Evolutionary conservation across 1,284 basidiomycete species (phyloP), one percentile per base, ranked within the genome.

Genomic region (Cutaneotrichosporon cavernicola): DNA sequence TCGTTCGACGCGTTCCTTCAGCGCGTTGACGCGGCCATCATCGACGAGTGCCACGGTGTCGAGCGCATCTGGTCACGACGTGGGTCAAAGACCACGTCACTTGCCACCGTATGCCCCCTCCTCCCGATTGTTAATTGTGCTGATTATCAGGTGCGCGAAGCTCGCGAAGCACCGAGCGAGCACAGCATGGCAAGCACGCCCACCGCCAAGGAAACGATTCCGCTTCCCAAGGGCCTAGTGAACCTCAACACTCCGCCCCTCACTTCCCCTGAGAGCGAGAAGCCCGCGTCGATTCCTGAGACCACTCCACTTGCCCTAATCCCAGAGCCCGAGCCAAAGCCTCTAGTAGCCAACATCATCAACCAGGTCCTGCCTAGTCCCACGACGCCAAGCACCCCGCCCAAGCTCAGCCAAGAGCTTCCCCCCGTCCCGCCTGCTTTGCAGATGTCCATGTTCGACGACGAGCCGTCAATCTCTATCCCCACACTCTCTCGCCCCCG

Each of bases 21-120:
- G 18, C 52, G 52, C 1, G 47, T 64, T 34, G 62, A 64, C 53
- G 46, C 43, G 14, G 52, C 58, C 6, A 60, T 64, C 32, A 50
- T 64, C n/a, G 62, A 64, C 53, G 62, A 60, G 53, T 64, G 62
- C 53, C 52, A 53, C 13, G 62, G 62, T 2, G 49, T 43, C 4
- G 40, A 60, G 36, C 21, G 57, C 16, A 36, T 56, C 16, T 60
- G 58, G 46, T 51, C 30, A 13, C 30, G 51, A 30, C 58, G 46
- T 43, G 61, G 31, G 53, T 31, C 34, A 49, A 53, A 53, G 30
- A 18, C 51, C 51, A 53, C 31, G 51, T 53, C 51, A n/a, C 51
- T 53, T 34, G 51, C 51, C 14, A 53, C 51, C 14, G 51, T 53
- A 34, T 18, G 51, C 18, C 51, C 14, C 9, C 1, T 11, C 5